These are phyloP conservation scores for Heimioporus retisporus DNA, from an alignment of 1,284 basidiomycete species.

Conservation along the genomic window DNA sequence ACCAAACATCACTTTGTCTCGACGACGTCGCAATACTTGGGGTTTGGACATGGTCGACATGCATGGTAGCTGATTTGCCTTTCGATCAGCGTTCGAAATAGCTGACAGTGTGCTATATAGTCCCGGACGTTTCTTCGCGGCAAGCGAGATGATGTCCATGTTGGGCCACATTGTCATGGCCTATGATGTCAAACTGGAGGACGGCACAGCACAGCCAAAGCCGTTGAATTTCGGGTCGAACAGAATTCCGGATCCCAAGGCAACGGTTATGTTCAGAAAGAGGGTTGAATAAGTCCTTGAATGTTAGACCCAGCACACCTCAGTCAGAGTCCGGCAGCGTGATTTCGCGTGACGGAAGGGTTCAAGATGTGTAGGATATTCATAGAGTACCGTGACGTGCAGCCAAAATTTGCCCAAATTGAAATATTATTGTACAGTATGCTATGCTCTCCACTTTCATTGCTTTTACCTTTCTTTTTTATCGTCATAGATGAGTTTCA, in stretches of 20 bases:
- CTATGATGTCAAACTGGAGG: constrained; percentile 29
- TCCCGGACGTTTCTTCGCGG: constrained; percentile 26
- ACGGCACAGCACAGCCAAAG: constrained; percentile 28
- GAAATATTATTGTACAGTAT: no score
- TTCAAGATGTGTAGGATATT: no score
- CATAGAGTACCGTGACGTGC: no score
- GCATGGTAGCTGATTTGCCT: constrained; percentile 17
- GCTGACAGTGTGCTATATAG: background rate
- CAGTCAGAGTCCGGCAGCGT: no score
- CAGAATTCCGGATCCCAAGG: constrained; percentile 5
- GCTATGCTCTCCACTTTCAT: no score
- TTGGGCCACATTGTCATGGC: constrained; percentile 19
- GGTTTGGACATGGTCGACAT: constrained; percentile 25
- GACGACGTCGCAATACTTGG: constrained; percentile 16
- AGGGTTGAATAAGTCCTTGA: constrained; percentile 2
- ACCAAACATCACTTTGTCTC: constrained; percentile 29
- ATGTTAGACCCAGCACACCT: no score
- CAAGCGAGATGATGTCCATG: constrained; percentile 16
- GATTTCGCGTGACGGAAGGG: no score
- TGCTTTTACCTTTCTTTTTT: no score
- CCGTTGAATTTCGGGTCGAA: no score
- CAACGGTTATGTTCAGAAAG: constrained; percentile 26
- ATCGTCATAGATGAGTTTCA: no score
- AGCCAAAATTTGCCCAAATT: no score
- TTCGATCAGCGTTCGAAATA: background rate